A percentile compares a stretch with the other conserved stretches of the same genome.
phyloP scores from a whole-genome alignment of 345 rosid genomes.

The Brassica rapa region DNA sequence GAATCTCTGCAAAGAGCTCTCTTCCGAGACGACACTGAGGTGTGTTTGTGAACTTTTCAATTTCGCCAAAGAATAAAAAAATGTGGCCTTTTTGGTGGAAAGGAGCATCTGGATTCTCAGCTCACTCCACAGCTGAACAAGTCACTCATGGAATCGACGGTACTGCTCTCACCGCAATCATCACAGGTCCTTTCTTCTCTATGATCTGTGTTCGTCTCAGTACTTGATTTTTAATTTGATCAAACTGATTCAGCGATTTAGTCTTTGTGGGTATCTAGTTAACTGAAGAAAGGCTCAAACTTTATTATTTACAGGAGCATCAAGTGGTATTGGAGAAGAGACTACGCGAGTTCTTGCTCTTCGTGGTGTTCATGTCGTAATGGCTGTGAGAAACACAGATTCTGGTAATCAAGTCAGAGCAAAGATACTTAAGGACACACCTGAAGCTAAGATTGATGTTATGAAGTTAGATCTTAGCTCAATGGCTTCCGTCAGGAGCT shows the following conservation, averaged over 20 bases:
- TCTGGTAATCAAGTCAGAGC: slow-evolving; percentile 60
- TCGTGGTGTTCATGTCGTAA: slow-evolving; percentile 69
- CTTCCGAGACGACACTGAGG: no score
- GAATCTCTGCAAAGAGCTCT: no score
- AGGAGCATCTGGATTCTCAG: slow-evolving; percentile 77
- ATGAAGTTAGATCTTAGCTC: slow-evolving; percentile 85
- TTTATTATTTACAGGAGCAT: slow-evolving; percentile 53
- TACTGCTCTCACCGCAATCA: slow-evolving; percentile 75
- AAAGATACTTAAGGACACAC: slow-evolving; percentile 55
- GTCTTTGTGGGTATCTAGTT: background rate
- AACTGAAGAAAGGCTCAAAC: background rate
- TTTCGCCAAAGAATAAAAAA: background rate
- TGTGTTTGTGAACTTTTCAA: background rate
- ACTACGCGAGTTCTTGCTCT: slow-evolving; percentile 75
- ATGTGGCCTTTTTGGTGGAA: slow-evolving; percentile 64
- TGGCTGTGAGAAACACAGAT: slow-evolving; percentile 67
- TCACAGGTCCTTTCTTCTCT: slow-evolving; percentile 54
- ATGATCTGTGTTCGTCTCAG: background rate
- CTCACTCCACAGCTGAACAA: slow-evolving; percentile 78
- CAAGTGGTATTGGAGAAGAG: slow-evolving; percentile 77
- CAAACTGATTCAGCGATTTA: background rate
- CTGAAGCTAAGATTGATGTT: slow-evolving; percentile 62
- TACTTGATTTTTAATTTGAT: background rate
- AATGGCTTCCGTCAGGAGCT: slow-evolving; percentile 59
- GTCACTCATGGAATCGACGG: slow-evolving; percentile 76